A percentile compares a stretch with the other conserved stretches of the same genome.
phyloP scores from a whole-genome alignment of 2,329 filamentous ascomycete species.

The Lachnellula arida region DNA sequence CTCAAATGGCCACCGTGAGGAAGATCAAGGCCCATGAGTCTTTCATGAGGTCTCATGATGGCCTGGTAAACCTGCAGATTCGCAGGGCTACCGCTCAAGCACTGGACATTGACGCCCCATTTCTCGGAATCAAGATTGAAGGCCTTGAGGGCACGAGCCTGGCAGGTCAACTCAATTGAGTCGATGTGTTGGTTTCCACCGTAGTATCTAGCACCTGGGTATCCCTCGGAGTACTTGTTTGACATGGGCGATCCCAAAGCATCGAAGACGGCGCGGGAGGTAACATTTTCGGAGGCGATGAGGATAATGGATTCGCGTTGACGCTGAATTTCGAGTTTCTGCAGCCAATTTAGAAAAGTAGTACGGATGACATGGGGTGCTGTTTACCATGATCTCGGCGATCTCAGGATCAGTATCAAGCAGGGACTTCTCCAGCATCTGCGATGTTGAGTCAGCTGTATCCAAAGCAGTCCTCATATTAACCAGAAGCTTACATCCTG shows the following conservation, averaged over 20 bases:
- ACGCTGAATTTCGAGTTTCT: constrained; percentile 92
- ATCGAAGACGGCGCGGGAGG: constrained; percentile 95
- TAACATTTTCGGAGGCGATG: constrained; percentile 99
- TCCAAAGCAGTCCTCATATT: constrained; percentile 10
- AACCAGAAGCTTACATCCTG: constrained; percentile 50
- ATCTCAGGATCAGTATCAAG: constrained; percentile 91
- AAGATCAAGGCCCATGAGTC: constrained; percentile 95
- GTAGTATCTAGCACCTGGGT: constrained; percentile 97
- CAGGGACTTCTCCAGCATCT: constrained; percentile 96
- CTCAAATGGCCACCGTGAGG: constrained; percentile 94
- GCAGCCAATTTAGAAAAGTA: constrained; percentile 13
- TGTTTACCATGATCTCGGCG: constrained; percentile 86
- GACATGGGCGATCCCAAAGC: constrained; percentile 91
- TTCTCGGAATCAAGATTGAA: constrained; percentile 82
- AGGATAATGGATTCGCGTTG: constrained; percentile 98
- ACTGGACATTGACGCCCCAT: constrained; percentile 99
- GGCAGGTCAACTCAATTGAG: constrained; percentile 90
- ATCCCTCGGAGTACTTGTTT: constrained; percentile 99
- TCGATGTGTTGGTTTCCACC: constrained; percentile 99
- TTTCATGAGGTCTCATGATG: constrained; percentile 90
- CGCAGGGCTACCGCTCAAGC: constrained; percentile 85
- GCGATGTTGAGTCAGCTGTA: constrained; percentile 34
- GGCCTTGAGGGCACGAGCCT: constrained; percentile 84
- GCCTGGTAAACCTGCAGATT: constrained; percentile 99
- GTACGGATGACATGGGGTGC: background rate